Base-by-base conservation (phyloP, 352 stramenopile genomes). In the Globisporangium rhizosaccharum region DNA sequence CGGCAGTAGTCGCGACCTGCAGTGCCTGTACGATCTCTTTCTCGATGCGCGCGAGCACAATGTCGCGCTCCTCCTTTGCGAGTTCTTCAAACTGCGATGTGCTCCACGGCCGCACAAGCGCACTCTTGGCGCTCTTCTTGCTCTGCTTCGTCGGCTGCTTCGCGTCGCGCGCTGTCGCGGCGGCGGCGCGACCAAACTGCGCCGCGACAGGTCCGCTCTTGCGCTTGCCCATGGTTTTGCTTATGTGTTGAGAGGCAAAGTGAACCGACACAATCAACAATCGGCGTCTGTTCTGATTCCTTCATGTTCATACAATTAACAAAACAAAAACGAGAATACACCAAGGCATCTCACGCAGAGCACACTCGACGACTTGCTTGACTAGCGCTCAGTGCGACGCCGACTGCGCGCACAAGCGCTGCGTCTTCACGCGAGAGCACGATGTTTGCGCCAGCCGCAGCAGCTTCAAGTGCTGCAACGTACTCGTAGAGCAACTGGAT, bases 11-110 rank as follows among this genome's bases (percentile, higher is more conserved):
- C 33, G 33, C 33, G 33, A 39, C 33, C 10, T 39, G 33, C 23
- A 54, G 30, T 12, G 50, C 17, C 47, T 51, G 47, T 18, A 37
- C 50, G 36, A 92, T 70, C 59, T 92, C 82, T 56, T 86, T 89
- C 51, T 75, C 56, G 53, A 92, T 65, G 17, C 80, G 76, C 51
- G 85, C 78, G n/a, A 92, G 61, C 53, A 92, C 80, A 45, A 92
- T 92, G 52, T 90, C 82, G 47, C 80, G 80, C 36, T 88, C 79
- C 49, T 92, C 82, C 57, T 87, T 87, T 8, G 68, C 7, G 17
- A 92, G 65, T 59, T 88, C 79, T 41, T 76, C 62, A 48, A 79
- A 87, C 64, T 90, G 82, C 53, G 73, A 9, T 20, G 65, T 66
- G 28, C 15, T 12, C 73, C 76, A 91, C 14, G 77, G 70, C 1